Evolutionary conservation across 176 grass and related monocot species (phyloP).

Genomic region (Olyra latifolia): DNA sequence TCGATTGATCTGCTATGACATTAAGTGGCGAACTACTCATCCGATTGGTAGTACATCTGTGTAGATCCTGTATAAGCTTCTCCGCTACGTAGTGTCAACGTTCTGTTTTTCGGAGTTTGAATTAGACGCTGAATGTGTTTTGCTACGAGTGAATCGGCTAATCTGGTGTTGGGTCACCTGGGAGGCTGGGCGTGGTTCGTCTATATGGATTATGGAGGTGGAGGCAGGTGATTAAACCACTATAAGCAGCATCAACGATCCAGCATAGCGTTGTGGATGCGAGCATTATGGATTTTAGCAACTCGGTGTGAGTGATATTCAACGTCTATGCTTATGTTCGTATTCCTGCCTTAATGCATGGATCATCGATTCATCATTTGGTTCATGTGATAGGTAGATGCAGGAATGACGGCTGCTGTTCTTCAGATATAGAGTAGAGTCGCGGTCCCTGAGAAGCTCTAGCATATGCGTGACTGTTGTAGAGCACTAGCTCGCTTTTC

Average conservation of each 20-base stretch:
- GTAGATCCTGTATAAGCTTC: neutral
- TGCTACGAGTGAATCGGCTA: neutral
- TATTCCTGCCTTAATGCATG: neutral
- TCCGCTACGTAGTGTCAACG: neutral
- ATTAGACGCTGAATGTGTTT: neutral
- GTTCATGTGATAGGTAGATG: neutral
- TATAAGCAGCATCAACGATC: no score
- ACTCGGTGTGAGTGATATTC: neutral
- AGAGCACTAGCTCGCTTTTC: neutral
- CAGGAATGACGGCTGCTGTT: neutral
- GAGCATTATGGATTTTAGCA: neutral
- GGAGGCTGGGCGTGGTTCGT: neutral
- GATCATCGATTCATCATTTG: neutral
- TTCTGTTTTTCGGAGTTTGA: neutral
- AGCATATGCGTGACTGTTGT: neutral
- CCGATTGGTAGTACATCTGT: neutral
- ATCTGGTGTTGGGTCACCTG: neutral
- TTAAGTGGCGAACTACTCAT: neutral
- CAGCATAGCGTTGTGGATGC: neutral
- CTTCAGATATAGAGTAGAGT: neutral
- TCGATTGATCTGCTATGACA: constrained; percentile 13
- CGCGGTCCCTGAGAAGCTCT: neutral
- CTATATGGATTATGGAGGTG: no score
- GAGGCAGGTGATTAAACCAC: neutral
- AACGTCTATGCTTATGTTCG: neutral